Base-by-base conservation (phyloP, 805 yeast species). In the Saccharomycopsis sp. region DNA sequence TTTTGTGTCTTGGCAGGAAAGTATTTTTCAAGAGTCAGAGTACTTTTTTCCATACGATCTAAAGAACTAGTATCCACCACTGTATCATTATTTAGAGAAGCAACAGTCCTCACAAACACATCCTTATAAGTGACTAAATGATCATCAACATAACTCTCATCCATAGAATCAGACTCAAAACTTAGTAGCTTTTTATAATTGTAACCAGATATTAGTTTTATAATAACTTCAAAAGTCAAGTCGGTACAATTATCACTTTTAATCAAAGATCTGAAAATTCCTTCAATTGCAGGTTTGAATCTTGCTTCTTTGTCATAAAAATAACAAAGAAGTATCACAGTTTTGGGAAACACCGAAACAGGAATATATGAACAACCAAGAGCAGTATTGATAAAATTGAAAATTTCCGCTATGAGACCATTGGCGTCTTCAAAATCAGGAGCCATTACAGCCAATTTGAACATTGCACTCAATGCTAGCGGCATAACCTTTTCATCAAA, bases 291-390 rank as follows among this genome's bases (percentile, higher is more conserved):
- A 3, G 34, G 18, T 5, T 25, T 12, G 19, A 37, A 32, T 17
- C 34, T 15, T 4, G 19, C 28, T n/a, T 14, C 30, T n/a, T 32
- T 28, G 14, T 21, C 29, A 30, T 42, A 42, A 20, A 23, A 34
- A 21, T 32, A 36, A 34, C 32, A 44, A 13, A 44, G 31, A n/a
- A 44, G 31, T 3, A 28, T 21, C 17, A 44, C 19, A 9, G 41
- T 39, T 18, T 29, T 28, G 4, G 37, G 31, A n/a, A 44, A 36
- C 5, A 28, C 28, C 4, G 34, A 26, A 8, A 35, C n/a, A 3
- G 47, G 47, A 20, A 44, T 32, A 29, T 31, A 40, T 12, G 35
- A 21, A 30, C 41, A 29, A 19, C 45, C 37, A 6, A 44, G 23
- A 4, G 35, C 37, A 12, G 38, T 34, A 21, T 40, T 32, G 21